Percentiles rank a stretch among this genome's conserved stretches.
Evolutionary conservation across 495 filamentous ascomycete genomes (phyloP).

Genomic region (Neurospora tetrasperma): DNA sequence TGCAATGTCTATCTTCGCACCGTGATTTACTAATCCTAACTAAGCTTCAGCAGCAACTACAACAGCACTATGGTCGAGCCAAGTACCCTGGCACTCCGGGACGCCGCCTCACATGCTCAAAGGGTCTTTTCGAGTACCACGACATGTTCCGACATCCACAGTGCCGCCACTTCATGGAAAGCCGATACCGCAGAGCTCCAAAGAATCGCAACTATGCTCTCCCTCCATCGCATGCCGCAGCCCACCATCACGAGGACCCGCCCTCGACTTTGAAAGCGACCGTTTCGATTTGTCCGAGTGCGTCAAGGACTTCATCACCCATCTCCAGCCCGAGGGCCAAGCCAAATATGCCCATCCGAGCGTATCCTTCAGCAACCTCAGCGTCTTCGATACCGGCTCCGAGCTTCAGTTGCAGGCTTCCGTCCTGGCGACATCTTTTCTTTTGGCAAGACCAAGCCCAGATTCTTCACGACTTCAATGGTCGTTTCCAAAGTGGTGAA

Average conservation of each 20-base stretch:
- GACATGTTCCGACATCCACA: not conserved
- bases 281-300: slow-evolving; percentile 18
- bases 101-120: not conserved
- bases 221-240: slow-evolving; percentile 1
- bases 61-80: not conserved
- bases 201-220: slow-evolving; percentile 17
- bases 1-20: not conserved
- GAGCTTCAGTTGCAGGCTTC: slow-evolving; percentile 47
- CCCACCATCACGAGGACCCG: not conserved
- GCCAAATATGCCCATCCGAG: slow-evolving; percentile 16
- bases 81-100: not conserved
- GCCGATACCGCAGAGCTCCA: slow-evolving; percentile 13
- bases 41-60: not conserved
- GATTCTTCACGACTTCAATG: slow-evolving; percentile 64
- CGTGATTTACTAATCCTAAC: not conserved
- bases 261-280: slow-evolving; percentile 14
- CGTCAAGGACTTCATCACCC: slow-evolving; percentile 11
- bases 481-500: slow-evolving; percentile 63
- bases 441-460: slow-evolving; percentile 24
- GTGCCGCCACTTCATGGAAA: slow-evolving; percentile 6
- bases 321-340: slow-evolving; percentile 11
- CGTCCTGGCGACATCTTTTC: slow-evolving; percentile 36
- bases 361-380: slow-evolving; percentile 41
- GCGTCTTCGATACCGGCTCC: slow-evolving; percentile 43
- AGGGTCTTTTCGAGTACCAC: not conserved